Evolutionary conservation across 1,284 basidiomycete species (phyloP), one percentile per base, ranked within the genome.

Genomic region (Papiliotrema nemorosa): DNA sequence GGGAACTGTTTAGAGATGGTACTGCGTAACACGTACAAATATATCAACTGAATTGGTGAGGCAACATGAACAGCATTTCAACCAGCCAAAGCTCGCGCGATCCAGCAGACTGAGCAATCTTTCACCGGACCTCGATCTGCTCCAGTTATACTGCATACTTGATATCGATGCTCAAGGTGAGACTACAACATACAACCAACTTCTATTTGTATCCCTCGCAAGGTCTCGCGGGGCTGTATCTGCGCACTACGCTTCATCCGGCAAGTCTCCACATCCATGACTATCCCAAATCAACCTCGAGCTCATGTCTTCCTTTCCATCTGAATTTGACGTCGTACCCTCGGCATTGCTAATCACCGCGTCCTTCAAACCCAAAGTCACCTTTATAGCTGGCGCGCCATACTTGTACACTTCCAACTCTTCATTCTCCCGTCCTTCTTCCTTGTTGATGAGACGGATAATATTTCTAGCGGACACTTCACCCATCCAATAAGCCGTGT

Each of bases 401-500:
- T 81, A 80, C 9, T 63, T 74, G 67, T 87, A 87, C 13, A 69
- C 66, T 44, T 73, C 65, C 6, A 59, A 54, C n/a, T 56, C 47
- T 42, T 60, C 54, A 6, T 53, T 50, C 35, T 40, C 49, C 20
- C 25, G 49, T 39, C 27, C 52, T 45, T 57, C 54, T 22, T 54
- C 51, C 36, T 44, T 24, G 20, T 60, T 47, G n/a, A 77, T 58
- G 27, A 76, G 52, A n/a, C 59, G 52, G 27, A 74, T 45, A 40
- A 79, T 73, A 55, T 79, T 76, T 27, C 63, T 53, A n/a, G 65
- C 70, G 2, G 71, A 68, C 2, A 71, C 66, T 39, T 69, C 60
- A 26, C 78, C 81, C 72, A 84, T 82, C 52, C 76, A 79, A 63
- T 81, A 83, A 2, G 85, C 84, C 27, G 80, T 85, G 67, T 88